Evolutionary conservation across 352 stramenopile species (phyloP), one percentile per base, ranked within the genome.

Genomic region (Globisporangium emineosum): DNA sequence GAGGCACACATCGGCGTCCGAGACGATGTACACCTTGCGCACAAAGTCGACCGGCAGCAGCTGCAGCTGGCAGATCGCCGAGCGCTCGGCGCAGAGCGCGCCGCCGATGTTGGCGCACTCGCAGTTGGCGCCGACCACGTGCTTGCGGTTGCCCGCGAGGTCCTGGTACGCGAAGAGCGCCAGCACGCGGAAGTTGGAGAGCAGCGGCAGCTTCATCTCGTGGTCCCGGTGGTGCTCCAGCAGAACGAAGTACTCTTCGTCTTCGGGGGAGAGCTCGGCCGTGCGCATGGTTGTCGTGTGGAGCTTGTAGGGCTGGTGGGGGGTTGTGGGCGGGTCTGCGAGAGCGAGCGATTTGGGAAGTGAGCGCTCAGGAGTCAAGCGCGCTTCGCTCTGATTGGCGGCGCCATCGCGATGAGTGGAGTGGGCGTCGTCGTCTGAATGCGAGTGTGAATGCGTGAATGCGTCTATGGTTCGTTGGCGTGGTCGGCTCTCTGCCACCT

Each of bases 81-180:
- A 77, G 37, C 89, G 78, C 75, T 98, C 91, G 47, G 91, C 89
- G 50, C 91, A 98, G 35, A 96, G 89, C 33, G 87, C 86, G 50
- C 77, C 85, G 55, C 78, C 77, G 50, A 97, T 86, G 54, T 88
- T 94, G 70, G 86, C 79, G 35, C 86, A 90, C 76, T 97, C 90
- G 67, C 86, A 84, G 67, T 97, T 97, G 33, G 81, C 82, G 50
- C 90, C 90, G 19, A 88, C 66, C 30, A 90, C 77, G 68, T 79
- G 76, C 57, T 83, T 70, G 45, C 65, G 73, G 37, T 74, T 60
- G 62, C 78, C 78, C 3, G 79, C 67, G 45, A 80, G 57, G 63
- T 80, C 78, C 68, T 85, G 65, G 72, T 85, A 88, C n/a, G 78
- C 75, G 57, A 88, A 74, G 17, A 88, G 66, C 21, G 78, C 76